Percentiles rank a stretch among this genome's conserved stretches.
Evolutionary conservation across 768 basidiomycete species (phyloP).

Genomic region (Exsudoporus frostii): DNA sequence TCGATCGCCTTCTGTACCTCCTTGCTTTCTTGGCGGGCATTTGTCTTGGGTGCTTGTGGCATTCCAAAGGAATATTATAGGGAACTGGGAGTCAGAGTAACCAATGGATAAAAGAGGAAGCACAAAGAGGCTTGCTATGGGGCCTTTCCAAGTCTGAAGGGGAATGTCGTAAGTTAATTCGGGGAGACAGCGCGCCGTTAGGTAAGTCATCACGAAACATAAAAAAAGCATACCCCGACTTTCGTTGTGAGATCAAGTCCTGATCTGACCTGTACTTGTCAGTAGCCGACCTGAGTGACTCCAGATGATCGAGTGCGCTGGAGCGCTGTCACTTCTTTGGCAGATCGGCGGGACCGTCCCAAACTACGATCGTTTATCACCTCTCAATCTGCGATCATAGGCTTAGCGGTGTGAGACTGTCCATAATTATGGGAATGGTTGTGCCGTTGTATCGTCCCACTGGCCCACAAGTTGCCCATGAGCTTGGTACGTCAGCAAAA

Average conservation of each 20-base stretch:
- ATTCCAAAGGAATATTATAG: constrained; percentile 26
- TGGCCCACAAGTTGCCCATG: no score
- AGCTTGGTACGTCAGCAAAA: no score
- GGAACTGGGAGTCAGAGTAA: not conserved
- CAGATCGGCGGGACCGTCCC: no score
- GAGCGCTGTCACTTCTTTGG: not conserved
- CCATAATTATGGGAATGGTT: not conserved
- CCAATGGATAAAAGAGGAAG: not conserved
- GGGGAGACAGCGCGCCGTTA: constrained; percentile 8
- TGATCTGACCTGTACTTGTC: not conserved
- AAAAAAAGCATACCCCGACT: not conserved
- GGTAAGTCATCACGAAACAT: constrained; percentile 2
- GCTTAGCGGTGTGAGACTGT: not conserved
- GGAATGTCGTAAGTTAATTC: constrained; percentile 7
- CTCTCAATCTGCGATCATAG: constrained; percentile 18
- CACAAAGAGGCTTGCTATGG: constrained; percentile 1
- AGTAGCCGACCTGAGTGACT: not conserved
- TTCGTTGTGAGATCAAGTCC: not conserved
- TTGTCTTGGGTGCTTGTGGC: constrained; percentile 51
- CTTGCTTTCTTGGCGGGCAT: constrained; percentile 32
- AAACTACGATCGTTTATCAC: not conserved
- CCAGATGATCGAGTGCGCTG: not conserved
- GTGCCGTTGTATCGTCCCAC: no score
- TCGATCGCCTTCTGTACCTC: constrained; percentile 51
- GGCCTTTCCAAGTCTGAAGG: not conserved